Evolutionary conservation across 1,284 basidiomycete species (phyloP).

Genomic region (Ganoderma lingzhi): DNA sequence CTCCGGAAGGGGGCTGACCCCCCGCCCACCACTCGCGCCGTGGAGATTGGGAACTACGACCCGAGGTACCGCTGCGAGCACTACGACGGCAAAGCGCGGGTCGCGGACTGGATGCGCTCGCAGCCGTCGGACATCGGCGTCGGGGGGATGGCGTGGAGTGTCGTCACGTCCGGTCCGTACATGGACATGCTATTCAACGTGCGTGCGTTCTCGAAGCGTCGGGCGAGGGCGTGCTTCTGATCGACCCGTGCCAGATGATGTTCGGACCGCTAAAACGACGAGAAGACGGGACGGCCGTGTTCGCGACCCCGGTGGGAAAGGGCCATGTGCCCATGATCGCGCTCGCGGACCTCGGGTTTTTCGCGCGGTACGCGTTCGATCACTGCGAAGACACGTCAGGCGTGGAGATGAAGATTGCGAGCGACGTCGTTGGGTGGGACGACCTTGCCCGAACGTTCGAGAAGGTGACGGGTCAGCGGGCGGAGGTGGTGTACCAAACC

Average conservation of each 20-base stretch:
- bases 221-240: neutral
- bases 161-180: slow-evolving; percentile 43
- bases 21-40: neutral
- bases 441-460: slow-evolving; percentile 52
- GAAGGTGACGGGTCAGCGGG: slow-evolving; percentile 52
- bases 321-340: slow-evolving; percentile 44
- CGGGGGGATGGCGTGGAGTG: slow-evolving; percentile 41
- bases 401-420: slow-evolving; percentile 51
- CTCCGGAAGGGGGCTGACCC: neutral
- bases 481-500: slow-evolving; percentile 46
- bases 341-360: slow-evolving; percentile 45
- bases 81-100: slow-evolving; percentile 52
- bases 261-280: slow-evolving; percentile 41
- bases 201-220: slow-evolving; percentile 21
- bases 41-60: slow-evolving; percentile 46
- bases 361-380: slow-evolving; percentile 51
- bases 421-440: slow-evolving; percentile 54
- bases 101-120: slow-evolving; percentile 51
- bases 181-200: slow-evolving; percentile 45
- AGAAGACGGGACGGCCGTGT: slow-evolving; percentile 42
- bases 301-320: slow-evolving; percentile 35
- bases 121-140: slow-evolving; percentile 46
- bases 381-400: slow-evolving; percentile 50
- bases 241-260: slow-evolving; percentile 29
- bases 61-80: slow-evolving; percentile 41